These are phyloP conservation scores for Allium fistulosum DNA, from an alignment of 106 monocot genomes.

Conservation along the genomic window DNA sequence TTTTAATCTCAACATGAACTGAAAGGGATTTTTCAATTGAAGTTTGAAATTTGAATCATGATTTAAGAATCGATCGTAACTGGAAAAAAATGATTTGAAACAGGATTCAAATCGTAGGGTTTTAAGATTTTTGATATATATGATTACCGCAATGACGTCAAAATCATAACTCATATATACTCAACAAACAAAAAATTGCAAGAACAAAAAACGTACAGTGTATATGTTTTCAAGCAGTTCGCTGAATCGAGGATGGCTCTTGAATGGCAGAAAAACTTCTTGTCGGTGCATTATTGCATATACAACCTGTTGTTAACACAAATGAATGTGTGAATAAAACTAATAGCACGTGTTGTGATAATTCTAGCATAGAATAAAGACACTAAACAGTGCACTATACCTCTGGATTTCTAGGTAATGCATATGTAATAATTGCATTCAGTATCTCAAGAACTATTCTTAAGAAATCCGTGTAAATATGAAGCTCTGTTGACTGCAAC, in stretches of 20 bases:
- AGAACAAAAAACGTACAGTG: slow-evolving; percentile 36
- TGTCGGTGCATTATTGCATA: slow-evolving; percentile 96
- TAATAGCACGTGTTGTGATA: no score
- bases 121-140: no score
- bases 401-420: slow-evolving; percentile 90
- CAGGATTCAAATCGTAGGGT: neutral
- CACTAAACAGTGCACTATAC: slow-evolving; percentile 15
- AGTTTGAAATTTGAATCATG: no score
- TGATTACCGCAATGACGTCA: no score
- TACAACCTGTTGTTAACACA: slow-evolving; percentile 53
- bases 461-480: slow-evolving; percentile 88
- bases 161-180: no score
- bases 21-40: neutral
- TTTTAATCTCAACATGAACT: no score
- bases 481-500: slow-evolving; percentile 89
- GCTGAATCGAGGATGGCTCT: slow-evolving; percentile 86
- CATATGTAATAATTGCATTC: slow-evolving; percentile 91
- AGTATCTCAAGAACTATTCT: slow-evolving; percentile 91
- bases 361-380: no score
- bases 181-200: neutral
- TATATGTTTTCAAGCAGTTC: slow-evolving; percentile 93
- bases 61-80: no score
- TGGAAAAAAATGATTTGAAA: neutral
- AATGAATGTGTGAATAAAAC: neutral
- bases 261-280: slow-evolving; percentile 90